These are phyloP conservation scores for Actinomortierella ambigua DNA, from an alignment of 371 early-diverging fungal species.

Conservation along the genomic window DNA sequence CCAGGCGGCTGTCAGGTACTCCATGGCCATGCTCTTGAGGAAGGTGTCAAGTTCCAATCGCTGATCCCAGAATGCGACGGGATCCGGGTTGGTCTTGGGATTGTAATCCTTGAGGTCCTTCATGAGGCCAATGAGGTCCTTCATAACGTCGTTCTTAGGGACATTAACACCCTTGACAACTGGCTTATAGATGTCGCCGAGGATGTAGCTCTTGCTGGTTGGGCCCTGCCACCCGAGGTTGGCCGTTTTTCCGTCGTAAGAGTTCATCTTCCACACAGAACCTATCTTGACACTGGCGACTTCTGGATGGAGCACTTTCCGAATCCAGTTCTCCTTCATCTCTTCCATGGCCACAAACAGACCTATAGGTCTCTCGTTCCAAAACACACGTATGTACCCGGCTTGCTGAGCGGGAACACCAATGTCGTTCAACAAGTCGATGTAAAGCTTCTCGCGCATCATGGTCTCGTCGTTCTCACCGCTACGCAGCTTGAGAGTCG, in stretches of 20 bases:
- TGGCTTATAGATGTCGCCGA: conserved; percentile 35
- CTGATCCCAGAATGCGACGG: conserved; percentile 45
- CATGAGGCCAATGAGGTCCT: conserved; percentile 48
- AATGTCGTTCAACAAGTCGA: conserved; percentile 52
- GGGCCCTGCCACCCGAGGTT: conserved; percentile 39
- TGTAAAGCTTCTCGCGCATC: conserved; percentile 58
- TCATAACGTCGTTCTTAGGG: conserved; percentile 31
- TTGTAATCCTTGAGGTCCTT: conserved; percentile 43
- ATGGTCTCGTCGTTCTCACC: conserved; percentile 51
- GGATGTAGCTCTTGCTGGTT: conserved; percentile 16
- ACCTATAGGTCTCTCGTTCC: conserved; percentile 27
- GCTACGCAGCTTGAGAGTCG: conserved; percentile 35
- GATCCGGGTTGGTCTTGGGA: conserved; percentile 28
- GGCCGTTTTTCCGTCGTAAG: conserved; percentile 14
- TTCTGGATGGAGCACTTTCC: conserved; percentile 27
- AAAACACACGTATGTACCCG: conserved; percentile 44
- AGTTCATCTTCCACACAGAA: conserved; percentile 42
- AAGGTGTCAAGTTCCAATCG: conserved; percentile 51
- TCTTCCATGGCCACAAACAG: conserved; percentile 36
- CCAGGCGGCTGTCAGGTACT: conserved; percentile 33
- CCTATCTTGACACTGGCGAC: conserved; percentile 21
- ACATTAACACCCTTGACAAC: conserved; percentile 21
- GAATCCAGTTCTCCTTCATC: conserved; percentile 41
- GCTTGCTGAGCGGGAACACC: conserved; percentile 51
- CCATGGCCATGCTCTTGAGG: conserved; percentile 48